These are phyloP conservation scores for Cucumis cinereus DNA, from an alignment of 306 rosid genomes.

Conservation along the genomic window DNA sequence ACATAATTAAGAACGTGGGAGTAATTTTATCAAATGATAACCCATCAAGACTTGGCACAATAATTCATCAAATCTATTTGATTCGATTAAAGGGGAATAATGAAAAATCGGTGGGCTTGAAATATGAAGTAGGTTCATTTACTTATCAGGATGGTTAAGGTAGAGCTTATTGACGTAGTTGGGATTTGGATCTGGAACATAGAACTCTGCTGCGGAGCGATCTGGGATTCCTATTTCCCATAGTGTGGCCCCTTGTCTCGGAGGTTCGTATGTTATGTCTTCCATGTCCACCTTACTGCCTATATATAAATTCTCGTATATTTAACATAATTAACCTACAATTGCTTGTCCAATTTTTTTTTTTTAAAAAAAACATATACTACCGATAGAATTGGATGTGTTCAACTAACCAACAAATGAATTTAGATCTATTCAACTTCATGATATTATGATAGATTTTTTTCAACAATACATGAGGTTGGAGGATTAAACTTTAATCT, in stretches of 20 bases:
- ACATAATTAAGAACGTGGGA: not conserved
- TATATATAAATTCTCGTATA: conserved; percentile 8
- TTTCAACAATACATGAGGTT: too few relatives aligned
- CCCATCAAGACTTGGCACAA: too few relatives aligned
- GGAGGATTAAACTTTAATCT: too few relatives aligned
- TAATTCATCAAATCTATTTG: not conserved
- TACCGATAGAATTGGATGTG: not conserved
- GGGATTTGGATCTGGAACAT: conserved; percentile 80
- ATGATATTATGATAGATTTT: too few relatives aligned
- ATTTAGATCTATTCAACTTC: not conserved
- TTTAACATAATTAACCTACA: not conserved
- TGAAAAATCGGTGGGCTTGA: not conserved
- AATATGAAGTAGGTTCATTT: not conserved
- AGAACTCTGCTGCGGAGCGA: conserved; percentile 79
- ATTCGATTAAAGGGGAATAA: not conserved
- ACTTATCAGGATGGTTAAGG: conserved; percentile 78
- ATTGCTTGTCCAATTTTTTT: not conserved
- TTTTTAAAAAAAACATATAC: not conserved
- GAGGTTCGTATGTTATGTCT: conserved; percentile 60
- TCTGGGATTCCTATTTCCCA: conserved; percentile 98
- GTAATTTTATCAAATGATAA: too few relatives aligned
- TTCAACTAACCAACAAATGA: not conserved
- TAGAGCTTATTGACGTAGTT: conserved; percentile 62
- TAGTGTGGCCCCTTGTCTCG: conserved; percentile 81
- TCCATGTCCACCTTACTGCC: conserved; percentile 43